phyloP scores from a whole-genome alignment of 192 early-diverging fungal genomes.

The Thamnidium elegans region DNA sequence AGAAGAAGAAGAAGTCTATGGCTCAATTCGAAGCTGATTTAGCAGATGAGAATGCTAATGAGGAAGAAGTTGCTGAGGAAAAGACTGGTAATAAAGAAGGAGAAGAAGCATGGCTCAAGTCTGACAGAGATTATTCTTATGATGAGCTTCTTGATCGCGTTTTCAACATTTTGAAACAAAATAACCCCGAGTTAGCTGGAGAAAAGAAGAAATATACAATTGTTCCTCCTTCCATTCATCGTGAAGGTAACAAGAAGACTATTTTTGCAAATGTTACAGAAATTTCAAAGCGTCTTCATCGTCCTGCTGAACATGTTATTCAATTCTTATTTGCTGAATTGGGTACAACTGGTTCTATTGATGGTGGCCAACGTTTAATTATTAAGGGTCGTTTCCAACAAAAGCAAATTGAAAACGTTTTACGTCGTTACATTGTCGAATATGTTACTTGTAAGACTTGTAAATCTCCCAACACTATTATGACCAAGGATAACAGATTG shows the following conservation, averaged over 20 bases:
- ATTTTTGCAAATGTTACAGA: slow-evolving; percentile 95
- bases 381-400: slow-evolving; percentile 99
- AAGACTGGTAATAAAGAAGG: slow-evolving; percentile 27
- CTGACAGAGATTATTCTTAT: slow-evolving; percentile 94
- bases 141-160: slow-evolving; percentile 86
- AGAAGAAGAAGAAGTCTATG: slow-evolving; percentile 80
- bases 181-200: slow-evolving; percentile 90
- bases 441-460: slow-evolving; percentile 99
- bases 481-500: slow-evolving; percentile 95
- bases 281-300: slow-evolving; percentile 91
- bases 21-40: slow-evolving; percentile 84
- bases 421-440: slow-evolving; percentile 96
- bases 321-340: slow-evolving; percentile 98
- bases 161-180: slow-evolving; percentile 86
- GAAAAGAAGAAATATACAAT: slow-evolving; percentile 95
- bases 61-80: slow-evolving; percentile 53
- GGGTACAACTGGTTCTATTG: slow-evolving; percentile 96
- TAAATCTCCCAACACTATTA: slow-evolving; percentile 89
- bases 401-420: slow-evolving; percentile 97
- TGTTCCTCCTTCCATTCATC: slow-evolving; percentile 83
- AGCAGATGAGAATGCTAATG: slow-evolving; percentile 51
- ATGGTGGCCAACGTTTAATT: slow-evolving; percentile 83
- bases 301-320: slow-evolving; percentile 94
- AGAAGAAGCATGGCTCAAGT: slow-evolving; percentile 83
- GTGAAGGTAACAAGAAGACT: slow-evolving; percentile 95